These are phyloP conservation scores for Malbranchea zuffiana DNA, from an alignment of 2,329 filamentous ascomycete species.

Conservation along the genomic window DNA sequence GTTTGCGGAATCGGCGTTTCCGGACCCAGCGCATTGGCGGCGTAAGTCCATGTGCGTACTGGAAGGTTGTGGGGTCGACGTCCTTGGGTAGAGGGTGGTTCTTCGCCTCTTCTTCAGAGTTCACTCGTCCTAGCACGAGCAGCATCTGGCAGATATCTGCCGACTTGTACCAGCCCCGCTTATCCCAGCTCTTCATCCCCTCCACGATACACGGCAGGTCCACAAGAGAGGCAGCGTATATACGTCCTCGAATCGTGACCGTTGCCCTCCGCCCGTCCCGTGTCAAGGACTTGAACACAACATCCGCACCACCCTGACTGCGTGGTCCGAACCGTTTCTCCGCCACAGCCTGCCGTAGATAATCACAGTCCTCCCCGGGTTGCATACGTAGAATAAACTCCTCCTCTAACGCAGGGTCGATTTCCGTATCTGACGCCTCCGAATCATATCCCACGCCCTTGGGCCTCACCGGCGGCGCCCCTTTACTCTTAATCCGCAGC, in stretches of 20 bases:
- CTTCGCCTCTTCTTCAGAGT: conserved; percentile 54
- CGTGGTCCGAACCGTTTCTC: conserved; percentile 64
- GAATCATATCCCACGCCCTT: conserved; percentile 91
- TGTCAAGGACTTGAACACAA: conserved; percentile 66
- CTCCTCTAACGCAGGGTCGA: conserved; percentile 78
- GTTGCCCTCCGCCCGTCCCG: conserved; percentile 61
- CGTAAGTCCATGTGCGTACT: conserved; percentile 76
- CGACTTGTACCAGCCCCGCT: conserved; percentile 76
- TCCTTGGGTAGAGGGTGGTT: conserved; percentile 59
- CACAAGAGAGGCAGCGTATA: conserved; percentile 68
- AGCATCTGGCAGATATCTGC: conserved; percentile 86
- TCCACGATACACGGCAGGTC: conserved; percentile 81
- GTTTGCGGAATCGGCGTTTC: conserved; percentile 72
- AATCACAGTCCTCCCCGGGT: conserved; percentile 75
- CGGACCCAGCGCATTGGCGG: conserved; percentile 79
- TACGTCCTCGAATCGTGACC: conserved; percentile 56
- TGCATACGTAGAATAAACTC: conserved; percentile 83
- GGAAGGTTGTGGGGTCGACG: conserved; percentile 53
- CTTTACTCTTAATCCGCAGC: conserved; percentile 54
- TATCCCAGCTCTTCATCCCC: conserved; percentile 88
- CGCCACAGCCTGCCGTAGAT: conserved; percentile 62
- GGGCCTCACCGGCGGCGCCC: conserved; percentile 56
- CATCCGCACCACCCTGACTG: conserved; percentile 59
- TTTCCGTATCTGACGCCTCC: conserved; percentile 81
- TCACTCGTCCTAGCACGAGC: conserved; percentile 59